Base-by-base conservation (phyloP, 352 stramenopile species). In the Aphanomyces stellatus region DNA sequence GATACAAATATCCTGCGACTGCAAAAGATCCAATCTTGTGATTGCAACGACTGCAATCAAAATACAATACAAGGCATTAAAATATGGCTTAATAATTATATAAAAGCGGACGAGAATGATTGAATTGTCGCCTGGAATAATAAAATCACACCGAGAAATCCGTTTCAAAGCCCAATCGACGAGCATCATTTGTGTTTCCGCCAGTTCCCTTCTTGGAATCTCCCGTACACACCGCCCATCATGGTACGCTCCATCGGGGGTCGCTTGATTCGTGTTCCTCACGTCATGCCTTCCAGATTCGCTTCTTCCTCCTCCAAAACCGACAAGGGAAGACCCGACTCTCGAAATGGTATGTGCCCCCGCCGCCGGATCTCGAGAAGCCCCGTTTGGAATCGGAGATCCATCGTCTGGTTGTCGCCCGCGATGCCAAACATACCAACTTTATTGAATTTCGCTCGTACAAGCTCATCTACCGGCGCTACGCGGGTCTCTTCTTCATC, bases 251-350 rank as follows among this genome's bases (percentile, higher is more conserved):
- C 30, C 5, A 37, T 37, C n/a, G 13, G 37, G 11, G 13, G 49
- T 8, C 49, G 7, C 19, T 35, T 22, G 17, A 5, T 7, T 57
- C 13, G 11, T 37, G 4, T 34, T 37, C n/a, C 22, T 57, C n/a
- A 48, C 35, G 17, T 0, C 3, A 28, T 53, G 43, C 24, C 22
- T 10, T 13, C 22, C 65, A 92, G 93, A 98, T 98, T 69, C 87
- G 90, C 68, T 99, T 99, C 80, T 98, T 99, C 68, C 76, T 99
- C 63, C 81, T 99, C 51, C 96, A 99, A 86, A 99, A 99, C 79
- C 87, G 93, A 13, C 96, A 99, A 81, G 97, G 97, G 34, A 99
- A 99, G 78, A 99, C 96, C n/a, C 84, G 97, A 11, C 76, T 99
- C 35, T 98, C 96, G 62, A 99, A 99, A 87, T 99, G 96, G 93